Conservation (phyloP, 1,284 basidiomycete genomes). For the Irpex sp. region DNA sequence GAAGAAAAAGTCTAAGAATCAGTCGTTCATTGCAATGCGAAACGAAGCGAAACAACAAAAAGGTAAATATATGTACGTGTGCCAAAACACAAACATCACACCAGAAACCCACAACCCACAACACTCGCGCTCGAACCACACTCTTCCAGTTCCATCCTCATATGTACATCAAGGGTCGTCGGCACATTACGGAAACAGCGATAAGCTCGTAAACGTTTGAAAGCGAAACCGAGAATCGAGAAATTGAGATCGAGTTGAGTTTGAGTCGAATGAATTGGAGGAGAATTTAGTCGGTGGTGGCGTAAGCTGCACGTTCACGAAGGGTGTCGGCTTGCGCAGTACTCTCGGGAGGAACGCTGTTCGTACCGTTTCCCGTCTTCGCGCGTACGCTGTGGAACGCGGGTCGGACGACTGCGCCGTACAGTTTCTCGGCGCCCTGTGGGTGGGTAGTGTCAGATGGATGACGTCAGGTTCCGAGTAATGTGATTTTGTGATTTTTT, state of each 20-base stretch:
- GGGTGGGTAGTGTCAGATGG: slow-evolving; percentile 6
- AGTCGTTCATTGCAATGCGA: neutral
- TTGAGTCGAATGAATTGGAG: no score
- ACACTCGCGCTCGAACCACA: neutral
- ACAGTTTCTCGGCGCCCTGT: slow-evolving; percentile 28
- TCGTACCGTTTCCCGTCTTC: slow-evolving; percentile 16
- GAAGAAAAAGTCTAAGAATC: no score
- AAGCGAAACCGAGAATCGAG: no score
- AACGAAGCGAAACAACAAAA: neutral
- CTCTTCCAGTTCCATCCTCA: neutral
- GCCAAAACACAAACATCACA: neutral
- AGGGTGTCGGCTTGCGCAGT: slow-evolving; percentile 35
- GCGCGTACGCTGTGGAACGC: slow-evolving; percentile 24
- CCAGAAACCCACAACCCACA: neutral
- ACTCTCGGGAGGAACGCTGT: slow-evolving; percentile 18
- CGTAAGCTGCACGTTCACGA: slow-evolving; percentile 40
- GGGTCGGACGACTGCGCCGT: slow-evolving; percentile 25
- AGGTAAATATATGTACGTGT: neutral
- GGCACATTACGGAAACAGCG: neutral
- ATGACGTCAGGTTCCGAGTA: slow-evolving; percentile 7
- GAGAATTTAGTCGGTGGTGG: slow-evolving; percentile 24
- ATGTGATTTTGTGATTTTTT: neutral
- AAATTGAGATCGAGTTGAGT: neutral
- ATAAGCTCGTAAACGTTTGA: no score
- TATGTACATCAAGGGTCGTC: neutral